Conservation (phyloP, 768 basidiomycete species). For the Myochromella boudieri region DNA sequence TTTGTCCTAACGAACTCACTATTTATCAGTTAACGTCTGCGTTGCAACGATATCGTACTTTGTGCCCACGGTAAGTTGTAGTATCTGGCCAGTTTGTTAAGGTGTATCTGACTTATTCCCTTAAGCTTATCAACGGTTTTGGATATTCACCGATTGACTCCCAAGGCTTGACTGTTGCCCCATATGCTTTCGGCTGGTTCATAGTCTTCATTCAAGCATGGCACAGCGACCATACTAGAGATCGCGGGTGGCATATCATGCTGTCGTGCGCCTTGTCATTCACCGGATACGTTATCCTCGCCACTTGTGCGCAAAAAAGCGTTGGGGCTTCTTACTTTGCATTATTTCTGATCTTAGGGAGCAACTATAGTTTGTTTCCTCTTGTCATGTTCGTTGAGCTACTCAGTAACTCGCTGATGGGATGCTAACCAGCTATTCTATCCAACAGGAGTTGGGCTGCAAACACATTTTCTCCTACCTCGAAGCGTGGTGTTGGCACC, state of each 20-base stretch:
- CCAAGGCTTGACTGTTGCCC: slow-evolving; percentile 58
- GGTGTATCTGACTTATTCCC: background rate
- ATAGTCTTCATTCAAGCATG: slow-evolving; percentile 53
- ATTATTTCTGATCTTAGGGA: slow-evolving; percentile 54
- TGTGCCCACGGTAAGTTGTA: slow-evolving; percentile 44
- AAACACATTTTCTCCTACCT: slow-evolving; percentile 57
- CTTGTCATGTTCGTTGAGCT: slow-evolving; percentile 51
- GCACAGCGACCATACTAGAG: slow-evolving; percentile 54
- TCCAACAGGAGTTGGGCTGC: slow-evolving; percentile 55
- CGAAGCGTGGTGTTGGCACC: slow-evolving; percentile 59
- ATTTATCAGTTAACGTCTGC: slow-evolving; percentile 52
- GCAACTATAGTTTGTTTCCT: slow-evolving; percentile 55
- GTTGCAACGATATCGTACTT: slow-evolving; percentile 59
- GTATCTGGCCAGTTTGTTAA: background rate
- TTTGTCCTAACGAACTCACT: background rate
- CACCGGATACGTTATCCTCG: slow-evolving; percentile 54
- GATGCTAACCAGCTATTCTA: background rate
- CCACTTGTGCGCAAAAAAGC: slow-evolving; percentile 48
- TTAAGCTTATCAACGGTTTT: slow-evolving; percentile 56
- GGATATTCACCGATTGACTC: slow-evolving; percentile 57
- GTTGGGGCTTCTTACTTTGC: slow-evolving; percentile 58
- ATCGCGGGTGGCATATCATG: slow-evolving; percentile 60
- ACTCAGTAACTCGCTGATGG: background rate
- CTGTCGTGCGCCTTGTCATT: slow-evolving; percentile 42
- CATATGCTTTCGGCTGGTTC: slow-evolving; percentile 56